Evolutionary conservation across 768 basidiomycete species (phyloP).

Genomic region (Boletus rubescentipes): DNA sequence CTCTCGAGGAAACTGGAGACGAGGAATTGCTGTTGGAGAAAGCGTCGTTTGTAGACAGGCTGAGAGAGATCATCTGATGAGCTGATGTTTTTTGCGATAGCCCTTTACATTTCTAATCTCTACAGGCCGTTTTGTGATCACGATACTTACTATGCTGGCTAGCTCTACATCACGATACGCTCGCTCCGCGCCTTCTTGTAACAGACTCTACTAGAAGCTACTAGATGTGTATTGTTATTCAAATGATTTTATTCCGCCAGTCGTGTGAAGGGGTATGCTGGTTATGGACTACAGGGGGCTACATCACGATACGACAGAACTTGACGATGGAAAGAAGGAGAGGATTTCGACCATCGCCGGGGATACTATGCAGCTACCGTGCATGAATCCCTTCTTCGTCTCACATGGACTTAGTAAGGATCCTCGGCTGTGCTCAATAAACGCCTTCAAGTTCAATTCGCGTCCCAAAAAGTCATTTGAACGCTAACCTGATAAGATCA

Average conservation of each 20-base stretch:
- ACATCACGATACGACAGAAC: too few relatives aligned
- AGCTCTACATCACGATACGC: too few relatives aligned
- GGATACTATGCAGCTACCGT: too few relatives aligned
- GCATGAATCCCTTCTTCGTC: too few relatives aligned
- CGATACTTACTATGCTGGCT: not conserved
- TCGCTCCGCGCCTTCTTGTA: too few relatives aligned
- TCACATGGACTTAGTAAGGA: too few relatives aligned
- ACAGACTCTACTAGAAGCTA: too few relatives aligned
- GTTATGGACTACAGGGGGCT: too few relatives aligned
- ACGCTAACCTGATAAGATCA: not conserved
- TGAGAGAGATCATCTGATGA: constrained; percentile 9
- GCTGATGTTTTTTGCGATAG: not conserved
- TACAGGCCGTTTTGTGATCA: not conserved
- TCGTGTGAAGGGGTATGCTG: too few relatives aligned
- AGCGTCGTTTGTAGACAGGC: not conserved
- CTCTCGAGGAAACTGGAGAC: constrained; percentile 64
- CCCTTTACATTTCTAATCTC: not conserved
- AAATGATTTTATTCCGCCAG: too few relatives aligned
- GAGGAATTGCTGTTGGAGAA: constrained; percentile 15
- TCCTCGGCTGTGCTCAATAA: constrained; percentile 51
- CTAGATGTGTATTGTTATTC: too few relatives aligned
- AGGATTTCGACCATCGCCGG: not conserved
- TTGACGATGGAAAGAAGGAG: not conserved
- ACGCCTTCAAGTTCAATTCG: constrained; percentile 71
- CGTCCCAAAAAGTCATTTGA: constrained; percentile 82